Evolutionary conservation across 2,329 filamentous ascomycete species (phyloP), one percentile per base, ranked within the genome.

Genomic region (Talaromyces albobiverticillius): DNA sequence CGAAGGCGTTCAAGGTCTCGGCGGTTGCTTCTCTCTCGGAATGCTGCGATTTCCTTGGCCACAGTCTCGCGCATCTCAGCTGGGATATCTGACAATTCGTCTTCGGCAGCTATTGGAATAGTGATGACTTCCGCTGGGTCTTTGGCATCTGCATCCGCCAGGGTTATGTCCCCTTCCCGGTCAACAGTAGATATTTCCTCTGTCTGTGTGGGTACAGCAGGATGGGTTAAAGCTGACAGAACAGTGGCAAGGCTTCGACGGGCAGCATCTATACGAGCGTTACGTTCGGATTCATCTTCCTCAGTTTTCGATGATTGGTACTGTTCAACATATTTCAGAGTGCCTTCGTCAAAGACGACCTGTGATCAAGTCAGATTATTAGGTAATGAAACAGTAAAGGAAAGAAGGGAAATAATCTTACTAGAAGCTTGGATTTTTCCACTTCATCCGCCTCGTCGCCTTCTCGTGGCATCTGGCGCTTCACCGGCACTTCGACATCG

Each of bases 11-110:
- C 94, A 66, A 95, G 76, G 67, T 99, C 94, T 36, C 93, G 82
- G 57, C 88, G 85, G 56, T 86, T 96, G 62, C 93, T 96, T 18
- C 93, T 83, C 61, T 99, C 94, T 60, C 94, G 83, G 77, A 99
- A 99, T 0, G 92, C 89, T 0, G 90, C 86, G 64, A 99, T 99
- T 69, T 99, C 95, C 54, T 87, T 87, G 0, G 94, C 90, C 14
- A 99, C 94, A 0, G 90, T 92, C 68, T 95, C 94, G 22, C 94
- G 86, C 90, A 96, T 95, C 68, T 97, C 94, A 1, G 90, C 87
- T 0, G 94, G 94, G 46, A 99, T 96, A 64, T 99, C 94, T 18
- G 92, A 87, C 42, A 99, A 79, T 66, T 99, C 94, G 66, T 99
- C 95, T 59, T 99, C 94, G 50, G 88, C 83, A 1, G 87, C 85